Base-by-base conservation (phyloP, 1,284 basidiomycete genomes). In the Cryptococcus sp. region DNA sequence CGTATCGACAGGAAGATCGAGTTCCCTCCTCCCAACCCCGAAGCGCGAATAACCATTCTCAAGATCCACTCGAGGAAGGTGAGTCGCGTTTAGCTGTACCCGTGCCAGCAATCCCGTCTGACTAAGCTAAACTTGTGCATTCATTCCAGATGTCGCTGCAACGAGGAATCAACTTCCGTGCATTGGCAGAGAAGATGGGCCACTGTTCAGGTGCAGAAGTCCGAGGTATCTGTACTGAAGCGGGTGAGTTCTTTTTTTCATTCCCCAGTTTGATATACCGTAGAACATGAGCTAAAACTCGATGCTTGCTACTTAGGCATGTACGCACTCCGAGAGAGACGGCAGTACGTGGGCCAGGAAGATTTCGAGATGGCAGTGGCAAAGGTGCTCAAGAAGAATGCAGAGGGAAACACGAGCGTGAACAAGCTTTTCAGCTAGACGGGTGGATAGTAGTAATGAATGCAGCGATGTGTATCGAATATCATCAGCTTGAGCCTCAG, bases 1-100 rank as follows among this genome's bases (percentile, higher is more conserved):
- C 92, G 95, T 75, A 97, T 99, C 70, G 95, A 99, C 81, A 86
- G 95, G 55, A 98, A 98, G 83, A 99, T 99, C 70, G 95, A 99
- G 79, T 98, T 99, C 82, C 96, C 96, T 25, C 95, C 95, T 50
- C 95, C 96, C 56, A 96, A 95, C 10, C 95, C 94, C 1, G 94
- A 98, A 78, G 95, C 95, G 6, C 89, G 95, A 69, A 91, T 98
- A 46, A 91, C 92, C 23, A 99, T 99, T 77, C 85, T 99, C 49
- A 88, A 93, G 54, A 98, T 98, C 66, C 95, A 99, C 79, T 96
- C 93, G 41, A 86, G 95, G 68, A 98, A 99, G 84, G 91, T 89
- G 49, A 20, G 82, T 35, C 41, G 19, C 54, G 5, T 41, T 11
- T 25, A 49, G 17, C 45, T 30, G 55, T 60, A 19, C 50, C 49